A percentile compares a stretch with the other conserved stretches of the same genome.
phyloP scores from a whole-genome alignment of 2,329 filamentous ascomycete genomes.

The Didymella pinodella region DNA sequence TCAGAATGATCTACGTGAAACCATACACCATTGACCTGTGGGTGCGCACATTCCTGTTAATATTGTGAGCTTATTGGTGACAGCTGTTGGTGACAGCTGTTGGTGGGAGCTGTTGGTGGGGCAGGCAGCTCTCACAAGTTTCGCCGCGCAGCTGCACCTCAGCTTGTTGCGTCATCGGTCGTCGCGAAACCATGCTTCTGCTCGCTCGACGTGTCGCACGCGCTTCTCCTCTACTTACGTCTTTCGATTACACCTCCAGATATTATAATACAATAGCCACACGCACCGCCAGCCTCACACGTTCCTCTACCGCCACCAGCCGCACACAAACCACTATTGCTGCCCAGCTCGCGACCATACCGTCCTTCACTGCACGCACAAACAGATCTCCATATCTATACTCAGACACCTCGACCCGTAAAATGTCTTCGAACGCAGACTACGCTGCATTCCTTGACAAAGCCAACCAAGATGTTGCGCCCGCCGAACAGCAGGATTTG shows the following conservation, averaged over 20 bases:
- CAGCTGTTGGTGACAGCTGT: conserved; percentile 6
- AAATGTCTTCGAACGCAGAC: conserved; percentile 78
- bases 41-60: not conserved
- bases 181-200: conserved; percentile 30
- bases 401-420: conserved; percentile 24
- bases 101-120: conserved; percentile 5
- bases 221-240: conserved; percentile 1
- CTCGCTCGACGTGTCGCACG: conserved; percentile 19
- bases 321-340: not conserved
- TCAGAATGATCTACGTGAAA: conserved; percentile 2
- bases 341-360: not conserved
- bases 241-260: not conserved
- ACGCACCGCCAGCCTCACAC: not conserved
- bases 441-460: conserved; percentile 88
- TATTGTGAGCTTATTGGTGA: not conserved
- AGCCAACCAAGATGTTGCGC: conserved; percentile 73
- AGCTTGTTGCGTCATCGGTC: conserved; percentile 38
- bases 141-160: conserved; percentile 23
- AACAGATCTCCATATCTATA: not conserved
- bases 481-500: conserved; percentile 34
- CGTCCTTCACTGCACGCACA: not conserved
- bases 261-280: not conserved
- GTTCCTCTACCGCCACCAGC: not conserved
- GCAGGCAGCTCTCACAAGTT: conserved; percentile 4
- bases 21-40: not conserved